Evolutionary conservation across 2,329 filamentous ascomycete genomes (phyloP).

Genomic region (Coniochaeta prunicola): DNA sequence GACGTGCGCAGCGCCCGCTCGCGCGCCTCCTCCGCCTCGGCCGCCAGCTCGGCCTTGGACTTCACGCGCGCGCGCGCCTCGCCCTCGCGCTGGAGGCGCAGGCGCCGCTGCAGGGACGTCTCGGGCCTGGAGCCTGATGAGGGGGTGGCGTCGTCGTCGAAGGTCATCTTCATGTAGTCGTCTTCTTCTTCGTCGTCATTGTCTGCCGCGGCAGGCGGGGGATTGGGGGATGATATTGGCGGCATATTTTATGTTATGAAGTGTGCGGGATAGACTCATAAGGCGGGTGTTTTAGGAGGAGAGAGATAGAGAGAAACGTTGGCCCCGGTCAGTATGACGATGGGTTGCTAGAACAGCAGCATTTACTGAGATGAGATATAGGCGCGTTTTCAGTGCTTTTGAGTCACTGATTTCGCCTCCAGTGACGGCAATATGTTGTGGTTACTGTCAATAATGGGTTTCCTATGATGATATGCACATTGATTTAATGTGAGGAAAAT

Average conservation of each 20-base stretch:
- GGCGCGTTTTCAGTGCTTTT: too few relatives aligned
- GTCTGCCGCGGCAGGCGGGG: neutral
- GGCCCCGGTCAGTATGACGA: too few relatives aligned
- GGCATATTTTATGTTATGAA: neutral
- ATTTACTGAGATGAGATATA: too few relatives aligned
- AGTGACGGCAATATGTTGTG: too few relatives aligned
- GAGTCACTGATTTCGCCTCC: too few relatives aligned
- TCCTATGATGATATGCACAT: neutral
- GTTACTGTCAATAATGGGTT: too few relatives aligned
- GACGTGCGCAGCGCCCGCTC: slow-evolving; percentile 72
- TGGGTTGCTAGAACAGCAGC: too few relatives aligned
- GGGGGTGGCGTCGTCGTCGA: slow-evolving; percentile 53
- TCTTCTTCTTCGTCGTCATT: slow-evolving; percentile 55
- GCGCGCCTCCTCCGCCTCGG: slow-evolving; percentile 62
- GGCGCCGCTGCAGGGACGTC: slow-evolving; percentile 46
- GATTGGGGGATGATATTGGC: neutral
- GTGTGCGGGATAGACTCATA: neutral
- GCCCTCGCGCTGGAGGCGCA: slow-evolving; percentile 52
- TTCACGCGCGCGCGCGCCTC: slow-evolving; percentile 62
- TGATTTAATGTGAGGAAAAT: neutral
- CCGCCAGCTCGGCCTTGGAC: slow-evolving; percentile 78
- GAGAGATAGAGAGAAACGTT: neutral
- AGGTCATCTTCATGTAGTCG: slow-evolving; percentile 96
- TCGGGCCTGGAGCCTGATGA: slow-evolving; percentile 33
- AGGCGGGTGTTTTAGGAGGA: too few relatives aligned